Percentiles rank a stretch among this genome's conserved stretches.
Conservation (phyloP, 768 basidiomycete species). For the Leccinum uliginosum region DNA sequence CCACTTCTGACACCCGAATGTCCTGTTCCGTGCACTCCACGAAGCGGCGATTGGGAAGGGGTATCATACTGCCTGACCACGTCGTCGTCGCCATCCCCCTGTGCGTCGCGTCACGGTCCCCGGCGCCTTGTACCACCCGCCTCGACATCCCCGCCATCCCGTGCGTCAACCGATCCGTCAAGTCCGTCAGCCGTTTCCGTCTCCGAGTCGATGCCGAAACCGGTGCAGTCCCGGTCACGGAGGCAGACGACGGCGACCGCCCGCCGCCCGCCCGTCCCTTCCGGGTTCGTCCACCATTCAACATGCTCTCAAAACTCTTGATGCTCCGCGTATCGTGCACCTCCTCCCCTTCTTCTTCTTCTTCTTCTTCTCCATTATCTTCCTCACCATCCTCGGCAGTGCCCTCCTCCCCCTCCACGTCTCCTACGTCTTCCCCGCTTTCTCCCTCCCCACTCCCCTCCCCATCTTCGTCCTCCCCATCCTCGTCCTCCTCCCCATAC, state of each 20-base stretch:
- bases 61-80: slow-evolving; percentile 34
- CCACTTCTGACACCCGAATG: slow-evolving; percentile 75
- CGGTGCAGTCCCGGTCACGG: neutral
- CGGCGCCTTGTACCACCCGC: slow-evolving; percentile 28
- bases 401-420: slow-evolving; percentile 25
- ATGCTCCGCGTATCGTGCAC: slow-evolving; percentile 68
- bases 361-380: slow-evolving; percentile 23
- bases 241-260: neutral
- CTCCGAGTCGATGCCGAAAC: slow-evolving; percentile 32
- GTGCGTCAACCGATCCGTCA: slow-evolving; percentile 78
- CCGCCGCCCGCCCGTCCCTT: slow-evolving; percentile 1
- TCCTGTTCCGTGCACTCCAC: slow-evolving; percentile 72
- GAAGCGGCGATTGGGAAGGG: slow-evolving; percentile 67
- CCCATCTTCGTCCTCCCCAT: slow-evolving; percentile 5
- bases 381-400: slow-evolving; percentile 24
- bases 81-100: slow-evolving; percentile 36
- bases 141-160: slow-evolving; percentile 55
- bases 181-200: slow-evolving; percentile 42
- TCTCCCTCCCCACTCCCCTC: neutral
- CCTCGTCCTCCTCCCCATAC: slow-evolving; percentile 11
- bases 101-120: slow-evolving; percentile 13
- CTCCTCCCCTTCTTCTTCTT: slow-evolving; percentile 27
- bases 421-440: slow-evolving; percentile 22
- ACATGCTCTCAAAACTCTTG: slow-evolving; percentile 83
- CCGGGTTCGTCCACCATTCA: slow-evolving; percentile 37